Conservation (phyloP, 768 basidiomycete species). For the Pleurotus eryngii region DNA sequence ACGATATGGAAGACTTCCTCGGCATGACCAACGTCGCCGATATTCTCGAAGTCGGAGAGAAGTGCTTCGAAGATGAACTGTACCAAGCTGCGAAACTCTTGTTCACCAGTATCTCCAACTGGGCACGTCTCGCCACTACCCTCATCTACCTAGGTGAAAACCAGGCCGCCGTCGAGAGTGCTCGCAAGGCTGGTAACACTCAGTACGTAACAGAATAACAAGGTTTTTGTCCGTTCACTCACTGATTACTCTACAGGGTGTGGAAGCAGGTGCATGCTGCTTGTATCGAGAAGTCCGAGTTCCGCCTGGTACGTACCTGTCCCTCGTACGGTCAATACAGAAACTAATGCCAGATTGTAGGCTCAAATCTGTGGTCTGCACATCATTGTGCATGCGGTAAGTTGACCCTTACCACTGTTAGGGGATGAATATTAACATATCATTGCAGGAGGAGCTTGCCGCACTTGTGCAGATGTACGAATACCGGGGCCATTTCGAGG, state of each 20-base stretch:
- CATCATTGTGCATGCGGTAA: conserved; percentile 87
- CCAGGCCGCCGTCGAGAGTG: conserved; percentile 97
- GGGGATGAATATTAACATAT: conserved; percentile 14
- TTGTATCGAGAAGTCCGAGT: conserved; percentile 96
- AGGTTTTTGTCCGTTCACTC: conserved; percentile 4
- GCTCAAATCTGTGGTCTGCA: conserved; percentile 99
- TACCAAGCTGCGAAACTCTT: conserved; percentile 96
- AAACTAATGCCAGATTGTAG: conserved; percentile 27
- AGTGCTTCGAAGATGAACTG: conserved; percentile 97
- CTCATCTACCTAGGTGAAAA: conserved; percentile 98
- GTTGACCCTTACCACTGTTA: conserved; percentile 11
- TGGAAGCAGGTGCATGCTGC: conserved; percentile 99
- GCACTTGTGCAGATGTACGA: conserved; percentile 82
- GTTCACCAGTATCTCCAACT: conserved; percentile 97
- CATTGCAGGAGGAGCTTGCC: conserved; percentile 67
- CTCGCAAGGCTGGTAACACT: conserved; percentile 98
- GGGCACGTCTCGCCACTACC: conserved; percentile 96
- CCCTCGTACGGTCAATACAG: neutral
- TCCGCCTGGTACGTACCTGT: conserved; percentile 66
- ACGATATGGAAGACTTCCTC: conserved; percentile 99
- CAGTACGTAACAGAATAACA: conserved; percentile 56
- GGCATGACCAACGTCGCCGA: conserved; percentile 99
- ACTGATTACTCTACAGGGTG: conserved; percentile 51
- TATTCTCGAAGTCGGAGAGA: conserved; percentile 94
- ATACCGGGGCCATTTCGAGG: conserved; percentile 88